Evolutionary conservation across 306 rosid genomes (phyloP), one percentile per base, ranked within the genome.

Genomic region (Vigna mungo): DNA sequence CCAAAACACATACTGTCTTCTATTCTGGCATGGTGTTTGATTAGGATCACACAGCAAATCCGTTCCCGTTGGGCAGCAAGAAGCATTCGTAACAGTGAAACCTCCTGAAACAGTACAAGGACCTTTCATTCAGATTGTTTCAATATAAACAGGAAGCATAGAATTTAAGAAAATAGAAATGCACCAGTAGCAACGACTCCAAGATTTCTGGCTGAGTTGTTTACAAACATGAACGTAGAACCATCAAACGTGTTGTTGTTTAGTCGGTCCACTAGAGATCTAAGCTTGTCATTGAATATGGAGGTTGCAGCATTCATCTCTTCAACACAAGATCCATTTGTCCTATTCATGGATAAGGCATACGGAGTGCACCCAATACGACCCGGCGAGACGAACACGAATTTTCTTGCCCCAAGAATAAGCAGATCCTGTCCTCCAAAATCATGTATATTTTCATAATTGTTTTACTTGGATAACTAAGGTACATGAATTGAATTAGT

Each of bases 321-420:
- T 27, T 76, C 70, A 1, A 43, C 81, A 18, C 93, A 90, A 13
- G 79, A 17, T 3, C 80, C 86, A 34, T 43, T 60, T 10, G 49
- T 55, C 0, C 72, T 30, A 0, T 6, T 16, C 0, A 0, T 32
- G 10, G 64, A 3, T 0, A 53, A 68, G 7, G 79, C 44, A 46
- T 21, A 8, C 5, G 92, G 96, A 71, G 44, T 48, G 63, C 87
- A 88, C 0, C 97, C 97, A 7, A 92, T 13, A 0, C 0, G 65
- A 16, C 90, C 90, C 36, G 79, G 0, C 59, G 91, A 90, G 54
- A 61, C 32, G 41, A 88, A 1, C 1, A 77, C 87, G 11, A 58
- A 53, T 75, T 86, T 92, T 71, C 90, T 87, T 53, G 90, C 97
- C 62, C 89, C 89, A 59, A 11, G 3, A 4, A 5, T 8, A 71